Base-by-base conservation (phyloP, 768 basidiomycete species). In the Boletus vinaceobasis region DNA sequence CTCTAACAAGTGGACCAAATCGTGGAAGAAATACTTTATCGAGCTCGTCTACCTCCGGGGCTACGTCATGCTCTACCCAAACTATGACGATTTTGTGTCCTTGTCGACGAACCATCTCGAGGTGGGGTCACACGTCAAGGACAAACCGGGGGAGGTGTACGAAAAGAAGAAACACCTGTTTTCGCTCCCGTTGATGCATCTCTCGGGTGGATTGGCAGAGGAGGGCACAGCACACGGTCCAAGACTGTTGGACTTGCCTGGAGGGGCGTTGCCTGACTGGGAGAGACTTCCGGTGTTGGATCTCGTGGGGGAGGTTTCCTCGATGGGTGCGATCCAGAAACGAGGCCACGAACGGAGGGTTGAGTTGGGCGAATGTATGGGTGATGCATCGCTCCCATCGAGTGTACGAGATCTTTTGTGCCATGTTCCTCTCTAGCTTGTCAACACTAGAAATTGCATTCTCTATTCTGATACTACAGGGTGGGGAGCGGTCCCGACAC, bases 31-130 rank as follows among this genome's bases (percentile, higher is more conserved):
- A 57, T 93, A 86, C 71, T 90, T 93, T 68, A 93, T 93, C 70
- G 92, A 94, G 69, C 77, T 93, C 51, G 84, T 82, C 39, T 90
- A 85, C 69, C 77, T 94, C 14, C 83, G 85, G 6, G 90, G 91
- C 3, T 91, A 90, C 70, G 81, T 84, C 48, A 93, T 93, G 92
- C 80, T 94, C 31, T 94, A 94, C 65, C 91, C 92, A 11, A 94
- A 93, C 72, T 93, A 82, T 65, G 78, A 74, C 39, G 77, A 75
- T 42, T 91, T 84, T 61, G 67, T 77, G 36, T 92, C 90, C 29
- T 69, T 94, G 7, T 93, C 93, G 56, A 94, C 90, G n/a, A 94
- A 94, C 68, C 92, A 92, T 63, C 79, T 93, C 51, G 92, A 94
- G 73, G 77, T 84, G 17, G 92, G 92, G 31, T 84, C 86, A 38